Evolutionary conservation across 192 early-diverging fungal genomes (phyloP), one percentile per base, ranked within the genome.

Genomic region (Backusella circina): DNA sequence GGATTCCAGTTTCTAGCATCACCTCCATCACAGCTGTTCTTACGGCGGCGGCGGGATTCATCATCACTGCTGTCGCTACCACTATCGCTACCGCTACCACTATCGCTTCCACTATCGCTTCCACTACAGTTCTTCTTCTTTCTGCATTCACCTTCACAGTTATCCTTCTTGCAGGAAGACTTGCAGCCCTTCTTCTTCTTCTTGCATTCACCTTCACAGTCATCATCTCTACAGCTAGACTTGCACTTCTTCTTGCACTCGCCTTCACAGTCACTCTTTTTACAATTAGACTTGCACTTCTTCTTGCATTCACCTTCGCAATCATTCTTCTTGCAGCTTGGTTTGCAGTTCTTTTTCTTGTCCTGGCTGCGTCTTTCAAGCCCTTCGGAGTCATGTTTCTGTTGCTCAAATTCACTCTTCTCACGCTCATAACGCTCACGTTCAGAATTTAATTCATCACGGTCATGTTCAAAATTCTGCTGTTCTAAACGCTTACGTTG

Each of bases 1-100:
- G 79, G 75, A 30, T 85, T 75, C 86, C 86, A 87, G 39, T 85
- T 77, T 26, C 30, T 67, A 39, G 50, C 78, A 18, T 61, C 72
- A 2, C 57, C 28, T 61, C 26, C 54, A 10, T 61, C 54, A 61
- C 23, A 61, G 54, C 54, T 61, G 5, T 70, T 67, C 32, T 64
- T 74, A 51, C 75, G 71, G 23, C 75, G 67, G 57, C 77, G 77
- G 21, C 67, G 33, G 15, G 32, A 15, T 1, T 74, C 21, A n/a
- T 71, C 41, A n/a, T 75, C 65, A 15, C 78, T 28, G 28, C 73
- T 28, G 18, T 70, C 72, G 1, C 70, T 39, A 13, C 71, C 64
- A 65, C 28, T 32, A 13, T 28, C 38, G 15, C 35, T 39, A 16
- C 23, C 37, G 35, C 71, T 61, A 5, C 61, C 8, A 61, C 71